Conservation (phyloP, 306 rosid genomes). For the Spatholobus suberectus region DNA sequence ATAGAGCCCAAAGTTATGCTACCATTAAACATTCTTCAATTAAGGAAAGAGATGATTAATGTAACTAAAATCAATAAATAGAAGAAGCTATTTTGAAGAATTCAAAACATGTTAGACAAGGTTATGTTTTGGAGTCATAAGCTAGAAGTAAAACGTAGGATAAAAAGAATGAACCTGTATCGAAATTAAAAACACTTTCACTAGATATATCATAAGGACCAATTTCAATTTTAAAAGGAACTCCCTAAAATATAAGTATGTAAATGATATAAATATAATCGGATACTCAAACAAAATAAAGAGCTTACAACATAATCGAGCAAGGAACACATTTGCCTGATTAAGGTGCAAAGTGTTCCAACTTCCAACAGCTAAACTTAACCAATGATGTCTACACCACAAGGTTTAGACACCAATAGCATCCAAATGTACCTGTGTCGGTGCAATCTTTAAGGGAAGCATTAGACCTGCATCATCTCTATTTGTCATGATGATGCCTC, state of each 20-base stretch:
- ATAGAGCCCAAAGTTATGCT: not conserved
- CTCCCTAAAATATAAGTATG: slow-evolving; percentile 69
- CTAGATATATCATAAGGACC: slow-evolving; percentile 95
- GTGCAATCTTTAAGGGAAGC: slow-evolving; percentile 96
- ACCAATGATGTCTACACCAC: not conserved
- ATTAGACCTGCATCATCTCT: slow-evolving; percentile 95
- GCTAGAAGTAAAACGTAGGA: not conserved
- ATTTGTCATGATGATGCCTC: slow-evolving; percentile 96
- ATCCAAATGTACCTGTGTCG: slow-evolving; percentile 69
- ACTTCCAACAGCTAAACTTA: not conserved
- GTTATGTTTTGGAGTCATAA: not conserved
- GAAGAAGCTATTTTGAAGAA: slow-evolving; percentile 1
- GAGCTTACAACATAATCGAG: too few relatives aligned
- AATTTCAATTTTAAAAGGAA: slow-evolving; percentile 93
- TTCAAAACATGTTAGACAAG: not conserved
- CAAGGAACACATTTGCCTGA: too few relatives aligned
- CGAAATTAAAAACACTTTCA: slow-evolving; percentile 87
- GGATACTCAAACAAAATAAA: too few relatives aligned
- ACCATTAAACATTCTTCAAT: not conserved
- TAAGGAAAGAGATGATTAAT: slow-evolving; percentile 16
- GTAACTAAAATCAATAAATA: not conserved
- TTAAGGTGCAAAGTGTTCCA: too few relatives aligned
- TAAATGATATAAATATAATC: slow-evolving; percentile 15
- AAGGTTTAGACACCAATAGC: not conserved
- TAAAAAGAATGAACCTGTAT: slow-evolving; percentile 65